A percentile compares a stretch with the other conserved stretches of the same genome.
These are phyloP conservation scores for Plasmodium vivax DNA, from an alignment of 169 alveolate genomes.

Conservation along the genomic window DNA sequence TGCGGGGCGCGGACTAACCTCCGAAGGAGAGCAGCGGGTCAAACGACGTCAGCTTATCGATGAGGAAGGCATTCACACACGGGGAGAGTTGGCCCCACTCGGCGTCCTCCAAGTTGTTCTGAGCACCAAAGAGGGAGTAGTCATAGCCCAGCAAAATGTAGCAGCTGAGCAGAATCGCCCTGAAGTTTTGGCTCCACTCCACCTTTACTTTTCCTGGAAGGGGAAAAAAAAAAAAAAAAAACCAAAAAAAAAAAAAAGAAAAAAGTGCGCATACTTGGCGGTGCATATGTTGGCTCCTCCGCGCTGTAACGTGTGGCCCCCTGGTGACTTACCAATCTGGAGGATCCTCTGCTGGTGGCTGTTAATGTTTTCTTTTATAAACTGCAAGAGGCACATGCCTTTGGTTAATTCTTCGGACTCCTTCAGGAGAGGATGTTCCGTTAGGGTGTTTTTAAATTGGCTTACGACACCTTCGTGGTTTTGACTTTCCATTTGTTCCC, in stretches of 20 bases:
- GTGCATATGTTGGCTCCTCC: neutral
- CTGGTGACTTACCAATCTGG: slow-evolving; percentile 16
- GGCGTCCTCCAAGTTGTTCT: neutral
- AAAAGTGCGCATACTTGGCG: neutral
- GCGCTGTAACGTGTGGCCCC: neutral
- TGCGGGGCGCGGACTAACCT: slow-evolving; percentile 35
- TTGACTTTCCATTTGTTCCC: neutral
- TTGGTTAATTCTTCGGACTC: slow-evolving; percentile 32
- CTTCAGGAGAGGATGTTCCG: slow-evolving; percentile 6
- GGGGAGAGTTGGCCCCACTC: slow-evolving; percentile 39
- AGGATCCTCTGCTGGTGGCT: slow-evolving; percentile 9
- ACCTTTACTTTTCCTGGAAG: slow-evolving; percentile 38
- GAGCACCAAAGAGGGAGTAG: neutral
- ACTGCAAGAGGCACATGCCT: slow-evolving; percentile 18
- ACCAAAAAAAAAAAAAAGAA: neutral
- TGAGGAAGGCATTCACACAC: slow-evolving; percentile 6
- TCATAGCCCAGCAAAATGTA: slow-evolving; percentile 23
- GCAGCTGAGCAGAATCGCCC: neutral
- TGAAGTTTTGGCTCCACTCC: slow-evolving; percentile 15
- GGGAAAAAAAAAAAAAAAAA: neutral
- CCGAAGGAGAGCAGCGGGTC: slow-evolving; percentile 26
- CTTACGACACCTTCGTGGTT: slow-evolving; percentile 25
- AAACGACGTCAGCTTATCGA: slow-evolving; percentile 33
- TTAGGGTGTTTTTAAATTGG: slow-evolving; percentile 26
- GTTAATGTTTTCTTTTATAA: slow-evolving; percentile 28